Percentiles rank a stretch among this genome's conserved stretches.
These are phyloP conservation scores for Sclerotinia sclerotiorum DNA, from an alignment of 2,329 filamentous ascomycete genomes.

Conservation along the genomic window DNA sequence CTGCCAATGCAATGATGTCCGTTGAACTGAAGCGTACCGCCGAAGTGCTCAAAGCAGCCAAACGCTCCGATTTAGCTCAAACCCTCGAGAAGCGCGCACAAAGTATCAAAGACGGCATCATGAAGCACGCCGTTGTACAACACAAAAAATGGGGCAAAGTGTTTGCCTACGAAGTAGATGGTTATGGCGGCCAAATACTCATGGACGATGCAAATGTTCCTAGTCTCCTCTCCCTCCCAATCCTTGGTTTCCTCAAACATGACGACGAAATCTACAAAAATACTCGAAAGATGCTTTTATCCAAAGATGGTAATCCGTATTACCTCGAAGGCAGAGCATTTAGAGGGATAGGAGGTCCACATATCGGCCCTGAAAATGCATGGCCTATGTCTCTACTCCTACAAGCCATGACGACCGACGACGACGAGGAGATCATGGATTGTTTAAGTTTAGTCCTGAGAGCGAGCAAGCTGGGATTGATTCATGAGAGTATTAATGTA, in stretches of 20 bases:
- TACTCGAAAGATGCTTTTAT: constrained; percentile 67
- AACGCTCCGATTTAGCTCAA: constrained; percentile 52
- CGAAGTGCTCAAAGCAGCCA: constrained; percentile 61
- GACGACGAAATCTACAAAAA: constrained; percentile 78
- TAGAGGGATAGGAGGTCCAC: constrained; percentile 76
- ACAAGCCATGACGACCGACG: constrained; percentile 83
- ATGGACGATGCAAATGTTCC: constrained; percentile 93
- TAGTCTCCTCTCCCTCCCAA: constrained; percentile 73
- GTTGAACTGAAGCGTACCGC: constrained; percentile 79
- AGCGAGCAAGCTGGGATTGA: constrained; percentile 72
- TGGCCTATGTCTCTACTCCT: constrained; percentile 97
- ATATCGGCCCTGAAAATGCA: constrained; percentile 81
- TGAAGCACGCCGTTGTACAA: constrained; percentile 77
- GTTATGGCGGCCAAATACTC: constrained; percentile 76
- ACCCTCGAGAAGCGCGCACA: constrained; percentile 58
- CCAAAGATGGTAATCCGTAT: constrained; percentile 69
- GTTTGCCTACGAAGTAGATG: constrained; percentile 86
- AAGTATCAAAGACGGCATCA: constrained; percentile 72
- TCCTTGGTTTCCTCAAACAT: constrained; percentile 70
- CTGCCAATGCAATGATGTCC: constrained; percentile 93
- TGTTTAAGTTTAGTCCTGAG: constrained; percentile 73
- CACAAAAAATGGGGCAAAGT: constrained; percentile 75
- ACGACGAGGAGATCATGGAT: constrained; percentile 77
- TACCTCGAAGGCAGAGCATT: constrained; percentile 77
- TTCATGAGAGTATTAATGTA: constrained; percentile 93